Evolutionary conservation across 1,139 yeast species (phyloP).

Genomic region (Scheffersomyces illinoinensis): DNA sequence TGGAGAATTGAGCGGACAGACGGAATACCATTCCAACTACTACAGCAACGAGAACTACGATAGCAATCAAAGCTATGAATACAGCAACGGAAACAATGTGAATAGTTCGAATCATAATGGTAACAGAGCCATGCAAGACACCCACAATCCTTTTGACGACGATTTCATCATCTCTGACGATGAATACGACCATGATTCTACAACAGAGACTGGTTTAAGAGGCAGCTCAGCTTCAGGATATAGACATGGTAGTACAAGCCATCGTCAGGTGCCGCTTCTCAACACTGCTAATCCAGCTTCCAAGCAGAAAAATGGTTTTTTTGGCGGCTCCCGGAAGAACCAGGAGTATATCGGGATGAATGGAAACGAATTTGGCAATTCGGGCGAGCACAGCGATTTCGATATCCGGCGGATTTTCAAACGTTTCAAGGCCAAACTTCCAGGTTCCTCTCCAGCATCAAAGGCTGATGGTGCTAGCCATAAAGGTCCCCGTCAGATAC

Average conservation of each 20-base stretch:
- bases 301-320: conserved; percentile 14
- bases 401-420: conserved; percentile 59
- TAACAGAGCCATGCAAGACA: neutral
- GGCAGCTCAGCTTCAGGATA: neutral
- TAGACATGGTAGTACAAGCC: conserved; percentile 3
- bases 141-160: conserved; percentile 38
- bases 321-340: conserved; percentile 9
- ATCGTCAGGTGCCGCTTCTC: conserved; percentile 27
- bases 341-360: conserved; percentile 16
- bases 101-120: neutral
- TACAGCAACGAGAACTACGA: conserved; percentile 1
- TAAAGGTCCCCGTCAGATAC: conserved; percentile 63
- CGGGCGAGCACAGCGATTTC: conserved; percentile 35
- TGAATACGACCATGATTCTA: conserved; percentile 20
- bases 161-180: conserved; percentile 37
- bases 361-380: conserved; percentile 4
- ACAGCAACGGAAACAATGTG: neutral
- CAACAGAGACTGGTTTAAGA: neutral
- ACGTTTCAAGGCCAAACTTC: conserved; percentile 40
- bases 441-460: conserved; percentile 7
- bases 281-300: conserved; percentile 18
- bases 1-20: conserved; percentile 11
- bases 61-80: neutral
- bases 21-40: conserved; percentile 8
- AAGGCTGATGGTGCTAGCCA: conserved; percentile 6